A percentile compares a stretch with the other conserved stretches of the same genome.
These are phyloP conservation scores for Penicillium sp. DNA, from an alignment of 2,329 filamentous ascomycete genomes.

Conservation along the genomic window DNA sequence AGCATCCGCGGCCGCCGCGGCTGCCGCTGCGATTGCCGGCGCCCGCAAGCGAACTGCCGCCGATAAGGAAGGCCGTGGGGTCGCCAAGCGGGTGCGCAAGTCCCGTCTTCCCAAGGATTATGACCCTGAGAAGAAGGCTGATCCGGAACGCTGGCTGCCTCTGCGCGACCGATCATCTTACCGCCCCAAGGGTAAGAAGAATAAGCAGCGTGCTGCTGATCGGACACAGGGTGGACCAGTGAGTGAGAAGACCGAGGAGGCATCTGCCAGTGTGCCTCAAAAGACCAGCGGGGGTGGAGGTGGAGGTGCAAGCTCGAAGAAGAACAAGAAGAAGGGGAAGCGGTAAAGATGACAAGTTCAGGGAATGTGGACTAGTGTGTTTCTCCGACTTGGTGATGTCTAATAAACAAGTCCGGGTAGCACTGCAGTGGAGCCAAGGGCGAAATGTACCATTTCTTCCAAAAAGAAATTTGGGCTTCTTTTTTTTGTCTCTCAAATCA, in stretches of 20 bases:
- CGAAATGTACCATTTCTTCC: neutral
- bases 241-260: constrained; percentile 62
- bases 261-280: constrained; percentile 25
- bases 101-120: constrained; percentile 45
- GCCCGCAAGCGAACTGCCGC: constrained; percentile 38
- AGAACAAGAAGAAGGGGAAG: constrained; percentile 49
- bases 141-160: constrained; percentile 90
- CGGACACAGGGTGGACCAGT: constrained; percentile 81
- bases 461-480: too few relatives aligned
- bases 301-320: constrained; percentile 37
- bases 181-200: constrained; percentile 84
- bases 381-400: neutral
- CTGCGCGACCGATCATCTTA: constrained; percentile 84
- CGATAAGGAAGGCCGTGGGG: constrained; percentile 27
- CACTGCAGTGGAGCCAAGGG: neutral
- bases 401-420: too few relatives aligned
- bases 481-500: too few relatives aligned
- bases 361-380: neutral
- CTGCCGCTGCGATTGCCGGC: constrained; percentile 28
- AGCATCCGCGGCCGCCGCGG: constrained; percentile 24
- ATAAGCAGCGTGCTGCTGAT: constrained; percentile 72
- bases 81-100: constrained; percentile 40
- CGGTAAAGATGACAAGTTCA: constrained; percentile 24
- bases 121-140: constrained; percentile 70
- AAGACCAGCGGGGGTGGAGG: constrained; percentile 30